phyloP scores from a whole-genome alignment of 2,329 filamentous ascomycete species.

The Aspergillus thermomutatus region DNA sequence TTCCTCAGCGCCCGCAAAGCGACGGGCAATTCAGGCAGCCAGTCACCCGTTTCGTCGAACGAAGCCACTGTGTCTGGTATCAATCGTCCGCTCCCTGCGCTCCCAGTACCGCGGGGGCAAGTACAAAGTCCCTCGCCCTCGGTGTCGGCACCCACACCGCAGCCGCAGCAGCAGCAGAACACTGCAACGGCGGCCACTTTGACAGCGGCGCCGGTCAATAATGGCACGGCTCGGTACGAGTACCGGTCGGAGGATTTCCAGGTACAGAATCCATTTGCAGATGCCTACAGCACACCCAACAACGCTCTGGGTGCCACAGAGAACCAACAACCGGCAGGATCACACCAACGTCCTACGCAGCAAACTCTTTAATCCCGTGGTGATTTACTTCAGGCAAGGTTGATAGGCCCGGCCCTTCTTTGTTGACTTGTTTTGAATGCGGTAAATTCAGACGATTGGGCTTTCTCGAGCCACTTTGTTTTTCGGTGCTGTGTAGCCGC shows the following conservation, averaged over 20 bases:
- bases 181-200: conserved; percentile 10
- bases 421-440: background rate
- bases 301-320: conserved; percentile 12
- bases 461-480: background rate
- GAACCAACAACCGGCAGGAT: conserved; percentile 1
- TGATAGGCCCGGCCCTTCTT: background rate
- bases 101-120: conserved; percentile 14
- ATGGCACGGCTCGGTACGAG: conserved; percentile 23
- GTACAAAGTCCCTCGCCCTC: conserved; percentile 11
- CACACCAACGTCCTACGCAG: background rate
- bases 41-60: conserved; percentile 16
- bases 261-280: conserved; percentile 42
- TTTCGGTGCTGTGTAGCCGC: background rate
- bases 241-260: conserved; percentile 39
- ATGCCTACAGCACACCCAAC: conserved; percentile 22
- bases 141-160: background rate
- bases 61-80: conserved; percentile 15
- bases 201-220: conserved; percentile 9
- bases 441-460: background rate
- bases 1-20: conserved; percentile 57
- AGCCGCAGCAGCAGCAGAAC: background rate
- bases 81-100: conserved; percentile 11
- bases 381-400: background rate
- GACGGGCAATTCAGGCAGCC: conserved; percentile 17
- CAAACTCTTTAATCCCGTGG: background rate